Percentiles rank a stretch among this genome's conserved stretches.
phyloP scores from a whole-genome alignment of 2,329 filamentous ascomycete species.

The Delphinella strobiligena region DNA sequence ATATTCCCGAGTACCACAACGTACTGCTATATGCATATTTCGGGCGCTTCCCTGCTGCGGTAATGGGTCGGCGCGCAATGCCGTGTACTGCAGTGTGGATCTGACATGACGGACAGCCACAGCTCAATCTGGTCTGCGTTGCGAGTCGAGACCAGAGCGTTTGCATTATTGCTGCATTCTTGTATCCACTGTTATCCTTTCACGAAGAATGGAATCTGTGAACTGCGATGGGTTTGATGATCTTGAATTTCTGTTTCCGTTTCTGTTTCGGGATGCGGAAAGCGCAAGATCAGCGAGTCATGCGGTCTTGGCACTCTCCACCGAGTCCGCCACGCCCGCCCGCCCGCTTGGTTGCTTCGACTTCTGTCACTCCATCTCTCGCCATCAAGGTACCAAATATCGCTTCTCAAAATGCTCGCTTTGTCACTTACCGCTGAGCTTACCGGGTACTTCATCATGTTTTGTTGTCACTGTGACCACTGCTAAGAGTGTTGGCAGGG shows the following conservation, averaged over 20 bases:
- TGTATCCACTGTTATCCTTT: neutral
- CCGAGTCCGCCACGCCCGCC: too few species aligned
- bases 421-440: conserved; percentile 57
- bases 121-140: conserved; percentile 44
- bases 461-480: conserved; percentile 1
- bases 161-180: conserved; percentile 42
- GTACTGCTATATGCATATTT: conserved; percentile 42
- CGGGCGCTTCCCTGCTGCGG: conserved; percentile 37
- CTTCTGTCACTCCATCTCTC: neutral
- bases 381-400: neutral
- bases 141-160: conserved; percentile 55
- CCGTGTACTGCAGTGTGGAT: conserved; percentile 31
- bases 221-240: neutral
- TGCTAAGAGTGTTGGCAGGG: conserved; percentile 40
- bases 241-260: too few species aligned
- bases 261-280: too few species aligned
- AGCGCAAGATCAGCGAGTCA: too few species aligned
- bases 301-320: too few species aligned
- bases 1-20: conserved; percentile 55
- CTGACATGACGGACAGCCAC: conserved; percentile 53
- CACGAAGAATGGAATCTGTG: neutral
- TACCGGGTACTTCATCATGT: conserved; percentile 44
- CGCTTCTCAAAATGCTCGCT: conserved; percentile 45
- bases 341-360: too few species aligned
- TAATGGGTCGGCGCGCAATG: conserved; percentile 40